Conservation (phyloP, 2,329 filamentous ascomycete species). For the Fusarium albosuccineum region DNA sequence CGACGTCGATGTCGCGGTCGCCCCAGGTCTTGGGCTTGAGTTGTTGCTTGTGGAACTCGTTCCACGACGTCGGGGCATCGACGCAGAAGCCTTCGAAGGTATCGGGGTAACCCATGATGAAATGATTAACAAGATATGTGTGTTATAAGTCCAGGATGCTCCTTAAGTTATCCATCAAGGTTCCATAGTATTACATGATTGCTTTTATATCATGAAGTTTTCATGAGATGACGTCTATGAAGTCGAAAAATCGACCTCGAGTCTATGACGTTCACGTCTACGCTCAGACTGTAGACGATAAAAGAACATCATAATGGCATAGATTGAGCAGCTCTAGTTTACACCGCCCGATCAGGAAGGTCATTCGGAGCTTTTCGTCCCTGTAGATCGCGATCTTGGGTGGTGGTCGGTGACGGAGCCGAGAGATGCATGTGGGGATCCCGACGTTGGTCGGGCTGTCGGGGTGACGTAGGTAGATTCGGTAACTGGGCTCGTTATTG, state of each 20-base stretch:
- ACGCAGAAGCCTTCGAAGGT: conserved; percentile 60
- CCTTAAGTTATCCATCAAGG: conserved; percentile 18
- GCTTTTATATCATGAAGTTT: conserved; percentile 23
- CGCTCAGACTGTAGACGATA: not conserved
- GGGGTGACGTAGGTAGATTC: too few relatives aligned
- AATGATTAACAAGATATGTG: not conserved
- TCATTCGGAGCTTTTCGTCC: not conserved
- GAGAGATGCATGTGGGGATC: not conserved
- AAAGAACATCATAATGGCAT: conserved; percentile 13
- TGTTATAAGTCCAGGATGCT: not conserved
- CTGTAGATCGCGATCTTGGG: conserved; percentile 20
- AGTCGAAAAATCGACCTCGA: not conserved
- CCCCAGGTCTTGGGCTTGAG: conserved; percentile 74
- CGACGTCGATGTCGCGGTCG: conserved; percentile 75
- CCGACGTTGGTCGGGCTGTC: too few relatives aligned
- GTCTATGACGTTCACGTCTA: conserved; percentile 29
- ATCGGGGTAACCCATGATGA: conserved; percentile 59
- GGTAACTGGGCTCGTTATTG: too few relatives aligned
- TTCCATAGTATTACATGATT: conserved; percentile 3
- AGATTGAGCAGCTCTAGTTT: too few relatives aligned
- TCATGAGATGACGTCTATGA: conserved; percentile 24
- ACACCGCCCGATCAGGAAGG: too few relatives aligned
- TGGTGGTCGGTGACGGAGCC: conserved; percentile 11
- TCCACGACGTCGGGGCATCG: conserved; percentile 58
- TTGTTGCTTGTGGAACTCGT: conserved; percentile 62